Conservation (phyloP, 2,329 filamentous ascomycete species). For the Fusarium ambrosium region DNA sequence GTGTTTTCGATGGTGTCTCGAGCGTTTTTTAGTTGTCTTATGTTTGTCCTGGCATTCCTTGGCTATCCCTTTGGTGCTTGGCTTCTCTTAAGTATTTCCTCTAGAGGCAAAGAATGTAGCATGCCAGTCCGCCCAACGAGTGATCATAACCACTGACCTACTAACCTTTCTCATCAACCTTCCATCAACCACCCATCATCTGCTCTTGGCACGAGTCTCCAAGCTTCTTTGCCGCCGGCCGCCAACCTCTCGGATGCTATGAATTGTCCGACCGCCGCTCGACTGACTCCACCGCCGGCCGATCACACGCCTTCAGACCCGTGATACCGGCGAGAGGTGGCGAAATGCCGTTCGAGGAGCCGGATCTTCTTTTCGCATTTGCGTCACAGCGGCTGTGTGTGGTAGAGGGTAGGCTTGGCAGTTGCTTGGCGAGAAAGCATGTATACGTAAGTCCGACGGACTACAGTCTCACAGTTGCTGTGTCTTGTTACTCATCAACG, state of each 20-base stretch:
- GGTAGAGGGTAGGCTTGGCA: conserved; percentile 11
- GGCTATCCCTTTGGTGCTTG: background rate
- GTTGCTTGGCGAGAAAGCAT: conserved; percentile 25
- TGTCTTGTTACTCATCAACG: background rate
- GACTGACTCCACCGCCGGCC: conserved; percentile 28
- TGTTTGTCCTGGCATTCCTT: background rate
- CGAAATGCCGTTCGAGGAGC: conserved; percentile 19
- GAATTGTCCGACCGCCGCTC: conserved; percentile 14
- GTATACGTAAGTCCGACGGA: background rate
- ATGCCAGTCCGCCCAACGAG: conserved; percentile 10
- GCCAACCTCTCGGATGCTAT: conserved; percentile 23
- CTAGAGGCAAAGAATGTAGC: conserved; percentile 10
- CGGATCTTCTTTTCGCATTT: conserved; percentile 24
- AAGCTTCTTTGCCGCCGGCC: conserved; percentile 8
- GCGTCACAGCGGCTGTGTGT: conserved; percentile 25
- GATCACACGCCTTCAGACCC: conserved; percentile 40
- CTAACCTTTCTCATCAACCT: conserved; percentile 10
- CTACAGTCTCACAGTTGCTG: background rate
- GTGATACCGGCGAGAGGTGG: conserved; percentile 36
- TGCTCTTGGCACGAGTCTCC: conserved; percentile 11
- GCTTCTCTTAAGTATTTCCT: conserved; percentile 26
- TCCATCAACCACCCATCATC: conserved; percentile 19
- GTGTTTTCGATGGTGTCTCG: conserved; percentile 3
- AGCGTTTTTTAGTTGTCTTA: background rate
- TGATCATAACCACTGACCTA: conserved; percentile 28